Evolutionary conservation across 2,329 filamentous ascomycete species (phyloP).

Genomic region (Alternaria dauci): DNA sequence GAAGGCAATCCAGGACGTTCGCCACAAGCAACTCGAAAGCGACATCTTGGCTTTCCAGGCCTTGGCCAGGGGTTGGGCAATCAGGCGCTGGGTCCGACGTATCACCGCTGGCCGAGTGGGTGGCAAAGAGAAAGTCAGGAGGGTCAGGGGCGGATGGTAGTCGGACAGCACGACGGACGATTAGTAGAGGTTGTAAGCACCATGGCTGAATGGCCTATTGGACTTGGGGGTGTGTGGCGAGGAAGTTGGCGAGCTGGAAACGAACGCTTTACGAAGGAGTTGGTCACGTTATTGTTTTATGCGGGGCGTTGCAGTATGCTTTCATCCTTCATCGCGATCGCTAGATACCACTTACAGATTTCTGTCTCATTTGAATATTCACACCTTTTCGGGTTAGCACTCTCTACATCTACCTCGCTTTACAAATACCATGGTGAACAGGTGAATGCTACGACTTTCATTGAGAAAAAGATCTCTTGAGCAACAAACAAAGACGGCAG

Average conservation of each 20-base stretch:
- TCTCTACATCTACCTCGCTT: background rate
- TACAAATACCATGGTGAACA: background rate
- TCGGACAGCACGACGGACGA: background rate
- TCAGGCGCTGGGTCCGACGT: slow-evolving; percentile 43
- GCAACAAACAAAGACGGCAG: background rate
- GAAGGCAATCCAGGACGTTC: slow-evolving; percentile 49
- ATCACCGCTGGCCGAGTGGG: slow-evolving; percentile 39
- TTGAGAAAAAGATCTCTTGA: background rate
- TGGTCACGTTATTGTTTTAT: background rate
- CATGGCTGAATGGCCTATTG: background rate
- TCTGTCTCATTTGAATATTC: background rate
- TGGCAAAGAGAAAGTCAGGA: slow-evolving; percentile 46
- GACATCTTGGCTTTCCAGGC: slow-evolving; percentile 55
- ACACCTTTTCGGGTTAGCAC: background rate
- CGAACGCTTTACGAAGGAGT: background rate
- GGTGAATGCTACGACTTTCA: background rate
- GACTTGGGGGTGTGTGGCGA: background rate
- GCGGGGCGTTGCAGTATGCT: background rate
- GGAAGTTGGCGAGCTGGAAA: background rate
- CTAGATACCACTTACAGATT: slow-evolving; percentile 2
- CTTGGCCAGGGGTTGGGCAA: slow-evolving; percentile 53
- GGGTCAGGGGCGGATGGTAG: slow-evolving; percentile 50
- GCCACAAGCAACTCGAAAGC: slow-evolving; percentile 47
- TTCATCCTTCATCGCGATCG: slow-evolving; percentile 1
- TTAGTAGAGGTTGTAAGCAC: background rate